A percentile compares a stretch with the other conserved stretches of the same genome.
phyloP scores from a whole-genome alignment of 345 rosid genomes.

The Rhodamnia rubescens region DNA sequence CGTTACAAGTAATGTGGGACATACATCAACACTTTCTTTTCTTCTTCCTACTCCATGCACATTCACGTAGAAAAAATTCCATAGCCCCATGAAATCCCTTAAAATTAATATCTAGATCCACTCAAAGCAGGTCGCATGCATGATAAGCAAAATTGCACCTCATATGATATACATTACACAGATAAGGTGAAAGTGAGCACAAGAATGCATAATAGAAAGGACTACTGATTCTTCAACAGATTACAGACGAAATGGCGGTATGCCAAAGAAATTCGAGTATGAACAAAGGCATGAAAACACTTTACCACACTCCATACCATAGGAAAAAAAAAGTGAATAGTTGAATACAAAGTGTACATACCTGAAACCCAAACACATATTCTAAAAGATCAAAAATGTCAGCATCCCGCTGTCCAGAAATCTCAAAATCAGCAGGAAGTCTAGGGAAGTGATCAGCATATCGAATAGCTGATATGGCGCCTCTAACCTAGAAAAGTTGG shows the following conservation, averaged over 20 bases:
- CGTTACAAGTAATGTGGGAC: too few relatives aligned
- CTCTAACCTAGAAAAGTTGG: constrained; percentile 55
- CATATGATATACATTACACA: neutral
- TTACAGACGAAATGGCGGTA: neutral
- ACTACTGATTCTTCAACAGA: neutral
- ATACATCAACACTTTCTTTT: neutral
- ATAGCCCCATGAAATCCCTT: neutral
- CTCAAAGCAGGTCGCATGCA: neutral
- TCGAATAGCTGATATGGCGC: constrained; percentile 74
- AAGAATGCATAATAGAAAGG: neutral
- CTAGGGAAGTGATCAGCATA: constrained; percentile 72
- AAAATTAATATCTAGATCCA: neutral
- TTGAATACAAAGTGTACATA: constrained; percentile 10
- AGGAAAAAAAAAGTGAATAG: neutral
- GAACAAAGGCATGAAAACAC: neutral
- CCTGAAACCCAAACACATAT: constrained; percentile 96
- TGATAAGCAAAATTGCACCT: neutral
- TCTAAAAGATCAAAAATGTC: constrained; percentile 93
- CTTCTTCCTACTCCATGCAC: neutral
- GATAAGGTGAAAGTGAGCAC: neutral
- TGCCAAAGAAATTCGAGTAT: neutral
- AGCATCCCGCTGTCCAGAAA: constrained; percentile 67
- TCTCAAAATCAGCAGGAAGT: constrained; percentile 57
- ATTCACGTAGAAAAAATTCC: neutral
- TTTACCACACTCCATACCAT: neutral